Conservation (phyloP, 2,329 filamentous ascomycete species). For the Trichoderma aggressivum region DNA sequence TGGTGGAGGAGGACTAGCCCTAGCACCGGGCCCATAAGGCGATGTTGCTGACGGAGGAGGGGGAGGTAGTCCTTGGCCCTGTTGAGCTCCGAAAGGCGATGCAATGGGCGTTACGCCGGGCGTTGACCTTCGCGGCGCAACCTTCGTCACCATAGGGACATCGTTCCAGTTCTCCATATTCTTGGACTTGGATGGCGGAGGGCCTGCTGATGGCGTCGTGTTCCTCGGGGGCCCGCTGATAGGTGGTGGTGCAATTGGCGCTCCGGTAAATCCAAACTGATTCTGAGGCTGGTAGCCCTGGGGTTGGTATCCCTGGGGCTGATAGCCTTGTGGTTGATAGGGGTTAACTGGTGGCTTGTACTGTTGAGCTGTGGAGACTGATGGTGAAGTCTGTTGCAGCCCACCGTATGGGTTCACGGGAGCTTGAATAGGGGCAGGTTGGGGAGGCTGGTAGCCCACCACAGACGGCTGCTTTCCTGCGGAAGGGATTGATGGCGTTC, state of each 20-base stretch:
- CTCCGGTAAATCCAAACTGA: slow-evolving; percentile 39
- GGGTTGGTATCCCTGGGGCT: slow-evolving; percentile 28
- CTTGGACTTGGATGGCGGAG: slow-evolving; percentile 66
- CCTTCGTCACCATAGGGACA: slow-evolving; percentile 78
- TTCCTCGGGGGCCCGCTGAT: slow-evolving; percentile 47
- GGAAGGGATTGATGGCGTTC: slow-evolving; percentile 32
- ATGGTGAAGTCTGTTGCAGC: slow-evolving; percentile 23
- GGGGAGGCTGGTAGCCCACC: slow-evolving; percentile 49
- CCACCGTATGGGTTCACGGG: slow-evolving; percentile 31
- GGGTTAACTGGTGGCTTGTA: slow-evolving; percentile 39
- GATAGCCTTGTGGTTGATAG: slow-evolving; percentile 31
- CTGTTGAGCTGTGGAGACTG: slow-evolving; percentile 31
- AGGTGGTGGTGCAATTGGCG: slow-evolving; percentile 33
- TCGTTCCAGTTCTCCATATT: slow-evolving; percentile 90
- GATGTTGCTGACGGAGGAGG: slow-evolving; percentile 41
- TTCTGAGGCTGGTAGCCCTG: slow-evolving; percentile 32
- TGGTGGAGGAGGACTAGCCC: slow-evolving; percentile 71
- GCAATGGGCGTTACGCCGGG: slow-evolving; percentile 66
- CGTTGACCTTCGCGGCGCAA: slow-evolving; percentile 69
- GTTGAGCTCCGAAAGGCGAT: slow-evolving; percentile 72
- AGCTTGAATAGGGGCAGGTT: slow-evolving; percentile 31
- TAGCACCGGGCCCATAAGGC: slow-evolving; percentile 58
- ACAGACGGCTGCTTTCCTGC: slow-evolving; percentile 41
- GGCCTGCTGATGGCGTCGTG: slow-evolving; percentile 64
- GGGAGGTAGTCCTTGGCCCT: slow-evolving; percentile 53